phyloP scores from a whole-genome alignment of 148 eudicot species.

The Rhododendron ovatum region DNA sequence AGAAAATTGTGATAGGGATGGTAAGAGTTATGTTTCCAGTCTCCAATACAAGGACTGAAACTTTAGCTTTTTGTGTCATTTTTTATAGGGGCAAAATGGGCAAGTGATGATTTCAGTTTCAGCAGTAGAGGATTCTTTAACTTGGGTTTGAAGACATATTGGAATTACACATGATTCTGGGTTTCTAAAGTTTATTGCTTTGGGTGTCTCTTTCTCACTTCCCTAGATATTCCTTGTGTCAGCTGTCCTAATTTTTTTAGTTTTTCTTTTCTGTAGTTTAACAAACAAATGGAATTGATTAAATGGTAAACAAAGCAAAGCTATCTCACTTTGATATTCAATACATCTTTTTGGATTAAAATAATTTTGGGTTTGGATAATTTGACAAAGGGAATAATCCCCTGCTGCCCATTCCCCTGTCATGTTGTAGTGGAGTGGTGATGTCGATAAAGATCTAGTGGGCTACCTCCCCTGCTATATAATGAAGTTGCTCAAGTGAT shows the following conservation, averaged over 20 bases:
- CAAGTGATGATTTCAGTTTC: conserved; percentile 12
- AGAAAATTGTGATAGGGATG: conserved; percentile 17
- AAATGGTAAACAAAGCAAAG: background rate
- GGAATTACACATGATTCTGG: conserved; percentile 46
- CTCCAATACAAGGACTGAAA: conserved; percentile 78
- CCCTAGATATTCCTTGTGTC: conserved; percentile 81
- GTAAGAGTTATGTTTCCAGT: conserved; percentile 57
- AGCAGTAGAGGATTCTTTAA: conserved; percentile 28
- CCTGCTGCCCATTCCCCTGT: background rate
- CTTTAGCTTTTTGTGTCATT: conserved; percentile 46
- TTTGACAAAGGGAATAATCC: background rate
- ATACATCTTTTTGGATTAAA: background rate
- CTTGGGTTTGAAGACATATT: conserved; percentile 33
- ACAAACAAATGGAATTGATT: background rate
- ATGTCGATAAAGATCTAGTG: background rate
- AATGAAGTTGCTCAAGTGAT: too few relatives aligned
- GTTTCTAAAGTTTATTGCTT: conserved; percentile 49
- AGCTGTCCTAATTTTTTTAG: background rate
- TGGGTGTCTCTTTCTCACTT: conserved; percentile 61
- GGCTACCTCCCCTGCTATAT: background rate
- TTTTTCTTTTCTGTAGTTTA: background rate
- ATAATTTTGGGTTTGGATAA: conserved; percentile 6
- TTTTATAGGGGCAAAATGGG: conserved; percentile 11
- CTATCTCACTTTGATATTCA: background rate
- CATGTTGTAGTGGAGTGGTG: background rate